phyloP scores from a whole-genome alignment of 768 basidiomycete species.

The Auricularia auricula-judae region DNA sequence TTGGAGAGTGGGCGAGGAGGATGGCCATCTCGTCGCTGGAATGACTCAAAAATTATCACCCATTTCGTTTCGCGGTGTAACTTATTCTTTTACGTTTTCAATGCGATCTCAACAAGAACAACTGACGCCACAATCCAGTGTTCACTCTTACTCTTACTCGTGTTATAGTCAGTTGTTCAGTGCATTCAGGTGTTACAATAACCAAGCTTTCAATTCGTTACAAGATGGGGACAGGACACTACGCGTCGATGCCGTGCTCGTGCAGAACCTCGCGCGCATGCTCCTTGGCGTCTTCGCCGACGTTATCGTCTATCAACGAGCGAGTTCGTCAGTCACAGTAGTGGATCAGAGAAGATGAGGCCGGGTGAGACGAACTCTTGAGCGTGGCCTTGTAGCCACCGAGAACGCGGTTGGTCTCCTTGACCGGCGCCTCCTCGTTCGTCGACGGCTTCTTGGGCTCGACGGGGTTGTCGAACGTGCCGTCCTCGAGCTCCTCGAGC shows the following conservation, averaged over 20 bases:
- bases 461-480: neutral
- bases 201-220: neutral
- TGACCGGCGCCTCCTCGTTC: slow-evolving; percentile 20
- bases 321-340: too few relatives aligned
- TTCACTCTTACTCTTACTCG: neutral
- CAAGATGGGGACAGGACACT: slow-evolving; percentile 5
- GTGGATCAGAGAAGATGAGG: too few relatives aligned
- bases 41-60: neutral
- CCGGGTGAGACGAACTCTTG: slow-evolving; percentile 24
- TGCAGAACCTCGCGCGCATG: slow-evolving; percentile 44
- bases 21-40: slow-evolving; percentile 19
- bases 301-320: slow-evolving; percentile 26
- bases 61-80: neutral
- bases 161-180: too few relatives aligned
- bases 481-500: slow-evolving; percentile 2
- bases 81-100: neutral
- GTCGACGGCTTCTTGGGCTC: neutral
- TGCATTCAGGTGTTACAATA: too few relatives aligned
- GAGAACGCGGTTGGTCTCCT: slow-evolving; percentile 35
- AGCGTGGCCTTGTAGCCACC: slow-evolving; percentile 50
- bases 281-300: slow-evolving; percentile 37
- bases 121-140: neutral
- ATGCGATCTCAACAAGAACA: neutral
- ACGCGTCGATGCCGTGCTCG: slow-evolving; percentile 30
- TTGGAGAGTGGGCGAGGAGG: slow-evolving; percentile 49